phyloP scores from a whole-genome alignment of 1,284 basidiomycete species.

The Cryptococcus sp. region DNA sequence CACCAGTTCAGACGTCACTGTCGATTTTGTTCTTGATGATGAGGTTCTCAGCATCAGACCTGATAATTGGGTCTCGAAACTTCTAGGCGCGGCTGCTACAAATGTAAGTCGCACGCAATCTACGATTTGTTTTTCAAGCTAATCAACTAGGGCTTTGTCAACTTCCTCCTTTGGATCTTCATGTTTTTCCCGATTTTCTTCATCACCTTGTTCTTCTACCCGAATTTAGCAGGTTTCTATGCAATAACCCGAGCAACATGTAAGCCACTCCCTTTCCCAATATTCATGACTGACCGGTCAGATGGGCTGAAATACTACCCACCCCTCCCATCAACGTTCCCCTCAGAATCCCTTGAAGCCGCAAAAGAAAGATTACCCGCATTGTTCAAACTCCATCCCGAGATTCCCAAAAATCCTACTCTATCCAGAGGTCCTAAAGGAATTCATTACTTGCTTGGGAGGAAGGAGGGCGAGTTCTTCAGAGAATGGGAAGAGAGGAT shows the following conservation, averaged over 20 bases:
- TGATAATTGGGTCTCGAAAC: constrained; percentile 58
- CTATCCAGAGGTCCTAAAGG: constrained; percentile 38
- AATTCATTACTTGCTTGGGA: constrained; percentile 51
- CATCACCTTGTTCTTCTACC: too few species aligned
- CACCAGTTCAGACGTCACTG: constrained; percentile 51
- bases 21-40: constrained; percentile 53
- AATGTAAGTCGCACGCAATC: too few species aligned
- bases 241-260: too few species aligned
- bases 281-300: constrained; percentile 1
- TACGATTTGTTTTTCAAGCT: too few species aligned
- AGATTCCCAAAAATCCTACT: constrained; percentile 22
- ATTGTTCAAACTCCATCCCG: constrained; percentile 36
- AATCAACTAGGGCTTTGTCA: constrained; percentile 58
- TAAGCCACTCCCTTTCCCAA: too few species aligned
- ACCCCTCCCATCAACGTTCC: constrained; percentile 36
- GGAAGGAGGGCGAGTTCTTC: constrained; percentile 71
- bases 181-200: too few species aligned
- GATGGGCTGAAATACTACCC: constrained; percentile 39
- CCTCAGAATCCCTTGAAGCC: constrained; percentile 22
- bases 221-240: too few species aligned
- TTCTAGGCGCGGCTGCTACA: too few species aligned
- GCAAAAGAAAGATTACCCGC: constrained; percentile 29
- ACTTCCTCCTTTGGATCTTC: too few species aligned
- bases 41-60: constrained; percentile 59
- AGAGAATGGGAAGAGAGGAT: constrained; percentile 67